Percentiles rank a stretch among this genome's conserved stretches.
Conservation (phyloP, 768 basidiomycete genomes). For the Daedaleopsis sinensis region DNA sequence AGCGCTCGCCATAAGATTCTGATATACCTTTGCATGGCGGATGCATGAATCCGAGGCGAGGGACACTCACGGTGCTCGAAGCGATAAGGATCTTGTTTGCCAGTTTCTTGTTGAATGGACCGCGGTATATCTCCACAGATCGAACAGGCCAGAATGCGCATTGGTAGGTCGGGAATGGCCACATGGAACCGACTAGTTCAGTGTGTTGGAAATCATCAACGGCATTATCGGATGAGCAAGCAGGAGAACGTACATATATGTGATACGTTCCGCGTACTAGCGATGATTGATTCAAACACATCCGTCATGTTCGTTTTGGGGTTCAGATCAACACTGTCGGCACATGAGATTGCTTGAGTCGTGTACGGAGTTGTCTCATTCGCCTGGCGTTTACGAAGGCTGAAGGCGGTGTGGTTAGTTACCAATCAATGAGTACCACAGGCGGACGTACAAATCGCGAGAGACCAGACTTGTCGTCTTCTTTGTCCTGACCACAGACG, state of each 20-base stretch:
- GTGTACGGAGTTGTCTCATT: neutral
- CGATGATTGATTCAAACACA: neutral
- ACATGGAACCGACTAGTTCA: neutral
- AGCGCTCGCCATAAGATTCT: neutral
- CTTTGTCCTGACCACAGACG: neutral
- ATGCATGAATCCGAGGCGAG: neutral
- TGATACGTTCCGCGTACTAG: neutral
- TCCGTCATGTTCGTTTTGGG: neutral
- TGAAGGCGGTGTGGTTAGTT: neutral
- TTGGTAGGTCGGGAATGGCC: neutral
- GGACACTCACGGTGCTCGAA: conserved; percentile 11
- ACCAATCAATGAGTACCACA: neutral
- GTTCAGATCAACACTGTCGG: neutral
- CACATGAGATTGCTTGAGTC: neutral
- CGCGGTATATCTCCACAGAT: conserved; percentile 15
- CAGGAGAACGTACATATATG: neutral
- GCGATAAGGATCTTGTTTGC: conserved; percentile 14
- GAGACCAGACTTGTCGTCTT: neutral
- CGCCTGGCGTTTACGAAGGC: neutral
- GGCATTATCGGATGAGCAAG: too few relatives aligned
- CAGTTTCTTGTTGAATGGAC: conserved; percentile 19
- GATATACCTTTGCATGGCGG: neutral
- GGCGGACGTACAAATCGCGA: neutral
- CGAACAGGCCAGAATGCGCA: conserved; percentile 12
- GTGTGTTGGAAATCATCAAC: neutral